Base-by-base conservation (phyloP, 148 eudicot genomes). In the Mesembryanthemum crystallinum region DNA sequence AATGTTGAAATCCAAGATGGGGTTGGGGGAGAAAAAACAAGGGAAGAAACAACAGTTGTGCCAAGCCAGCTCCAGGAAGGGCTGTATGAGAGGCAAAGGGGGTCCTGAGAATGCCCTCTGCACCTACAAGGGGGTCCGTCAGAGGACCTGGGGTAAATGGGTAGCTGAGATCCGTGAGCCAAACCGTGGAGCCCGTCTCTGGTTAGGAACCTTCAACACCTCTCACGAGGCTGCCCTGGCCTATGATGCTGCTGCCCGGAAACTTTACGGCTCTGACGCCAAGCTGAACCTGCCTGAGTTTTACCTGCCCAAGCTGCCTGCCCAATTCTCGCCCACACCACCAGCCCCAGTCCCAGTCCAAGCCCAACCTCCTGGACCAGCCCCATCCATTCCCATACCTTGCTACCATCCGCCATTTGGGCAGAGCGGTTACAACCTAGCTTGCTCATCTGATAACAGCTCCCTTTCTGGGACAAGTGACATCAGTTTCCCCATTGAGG, bases 91-190 rank as follows among this genome's bases (percentile, higher is more conserved):
- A 72, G 94, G 98, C 20, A 96, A 92, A 77, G 99, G 99, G 1
- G 99, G 99, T 1, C 99, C 99, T 3, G 98, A 95, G 79, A 95
- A 96, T 33, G 91, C 91, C 3, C 74, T 86, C 0, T 92, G 98
- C 78, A 85, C 90, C n/a, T 96, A 82, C 83, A 96, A 90, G 72
- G 99, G 99, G 43, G 99, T 96, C 15, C 80, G 99, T 57, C 99
- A 96, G 82, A 86, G 99, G 39, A 96, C 99, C 3, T 96, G 99
- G 98, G 99, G 99, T 1, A 92, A 91, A 73, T 96, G 99, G 99
- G 99, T 96, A 65, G 92, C 99, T 1, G 99, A 96, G 66, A 96
- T 96, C 25, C 94, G 99, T 11, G 98, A 92, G 75, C 99, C 97
- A 4, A 91, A 96, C 64, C 90, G 97, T 21, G 99, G 99, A 5